Base-by-base conservation (phyloP, 1,139 yeast species). In the Candida sanyaensis region DNA sequence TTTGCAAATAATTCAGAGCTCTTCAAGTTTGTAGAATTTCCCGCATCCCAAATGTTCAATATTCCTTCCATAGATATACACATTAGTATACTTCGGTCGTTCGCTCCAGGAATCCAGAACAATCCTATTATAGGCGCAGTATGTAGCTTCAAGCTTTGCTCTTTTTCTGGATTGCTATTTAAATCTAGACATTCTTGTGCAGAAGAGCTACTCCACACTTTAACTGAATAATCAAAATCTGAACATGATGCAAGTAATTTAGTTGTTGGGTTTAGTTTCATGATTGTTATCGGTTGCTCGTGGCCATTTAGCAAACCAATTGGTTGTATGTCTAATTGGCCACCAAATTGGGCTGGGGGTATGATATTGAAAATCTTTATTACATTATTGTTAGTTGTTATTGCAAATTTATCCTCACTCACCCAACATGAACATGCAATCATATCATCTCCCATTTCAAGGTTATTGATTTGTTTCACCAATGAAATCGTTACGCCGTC, bases 271-370 rank as follows among this genome's bases (percentile, higher is more conserved):
- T 85, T 83, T 61, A 85, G 88, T 37, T 68, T 66, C 12, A 88
- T 69, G 4, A 69, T 68, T n/a, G 88, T 76, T 11, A 88, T 77
- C 1, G 82, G 72, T 45, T 81, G 80, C 10, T 78, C 72, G 60
- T 90, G 97, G 1, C 96, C 97, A 23, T 77, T 63, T 43, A 90
- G 73, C 41, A 76, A 73, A 4, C 93, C 89, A 2, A 84, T 64
- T 0, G 88, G 83, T 37, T 64, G 66, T 9, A 69, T 66, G 27
- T 78, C 81, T 9, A 73, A 44, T 6, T 42, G 42, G 24, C 43
- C 45, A 1, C 44, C 44, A 3, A 54, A 52, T 32, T 39, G 48
- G 4, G 52, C 45, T 4, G 55, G 48, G n/a, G 50, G 55, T 6
- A 50, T 43, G 5, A 86, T 69, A 41, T 81, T 78, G 65, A 79